phyloP scores from a whole-genome alignment of 257 asterid genomes.

The Solanum virginianum region DNA sequence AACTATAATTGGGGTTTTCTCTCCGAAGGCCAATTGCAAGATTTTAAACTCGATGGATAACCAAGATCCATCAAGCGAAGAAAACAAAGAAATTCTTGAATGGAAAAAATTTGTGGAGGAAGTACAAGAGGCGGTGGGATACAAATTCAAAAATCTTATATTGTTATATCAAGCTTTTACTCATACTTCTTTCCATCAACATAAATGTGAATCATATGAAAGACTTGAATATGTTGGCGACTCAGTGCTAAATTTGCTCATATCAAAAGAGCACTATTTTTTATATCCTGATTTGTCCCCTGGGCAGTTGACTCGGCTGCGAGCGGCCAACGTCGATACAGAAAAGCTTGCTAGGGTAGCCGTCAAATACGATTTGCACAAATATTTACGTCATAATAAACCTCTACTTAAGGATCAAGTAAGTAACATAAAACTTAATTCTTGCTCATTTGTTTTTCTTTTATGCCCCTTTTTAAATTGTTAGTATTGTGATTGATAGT shows the following conservation, averaged over 20 bases:
- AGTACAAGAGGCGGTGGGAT: constrained; percentile 11
- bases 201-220: constrained; percentile 4
- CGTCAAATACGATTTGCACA: constrained; percentile 15
- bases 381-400: constrained; percentile 22
- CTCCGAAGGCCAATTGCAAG: too few species aligned
- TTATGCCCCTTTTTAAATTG: too few species aligned
- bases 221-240: constrained; percentile 43
- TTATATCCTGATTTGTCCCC: constrained; percentile 23
- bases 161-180: constrained; percentile 32
- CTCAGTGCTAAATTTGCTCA: constrained; percentile 12
- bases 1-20: not conserved
- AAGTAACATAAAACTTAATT: not conserved
- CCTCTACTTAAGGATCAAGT: constrained; percentile 26
- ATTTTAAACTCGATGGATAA: not conserved
- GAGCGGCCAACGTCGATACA: constrained; percentile 44
- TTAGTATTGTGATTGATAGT: too few species aligned
- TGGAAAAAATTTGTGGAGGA: not conserved
- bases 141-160: constrained; percentile 15
- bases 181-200: constrained; percentile 2
- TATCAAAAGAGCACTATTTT: constrained; percentile 10
- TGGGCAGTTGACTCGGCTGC: constrained; percentile 33
- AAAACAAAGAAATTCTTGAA: not conserved
- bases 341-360: constrained; percentile 59
- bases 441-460: too few species aligned
- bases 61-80: not conserved